Conservation (phyloP, 2,329 filamentous ascomycete species). For the Ophiostoma tasmaniense region DNA sequence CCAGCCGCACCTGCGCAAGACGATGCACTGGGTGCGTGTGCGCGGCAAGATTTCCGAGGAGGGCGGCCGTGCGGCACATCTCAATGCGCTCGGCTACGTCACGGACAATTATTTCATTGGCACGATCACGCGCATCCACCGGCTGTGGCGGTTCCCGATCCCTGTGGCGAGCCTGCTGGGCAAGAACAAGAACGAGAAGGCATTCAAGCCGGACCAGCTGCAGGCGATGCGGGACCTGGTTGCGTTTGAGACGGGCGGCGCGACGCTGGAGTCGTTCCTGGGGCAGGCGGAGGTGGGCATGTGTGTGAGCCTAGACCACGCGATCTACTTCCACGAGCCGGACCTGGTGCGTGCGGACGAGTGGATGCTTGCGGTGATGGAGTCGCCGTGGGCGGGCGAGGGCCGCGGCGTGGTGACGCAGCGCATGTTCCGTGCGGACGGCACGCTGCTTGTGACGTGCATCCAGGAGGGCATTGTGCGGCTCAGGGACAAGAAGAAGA, state of each 20-base stretch:
- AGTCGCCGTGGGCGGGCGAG: conserved; percentile 71
- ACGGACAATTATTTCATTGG: conserved; percentile 90
- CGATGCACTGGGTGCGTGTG: conserved; percentile 66
- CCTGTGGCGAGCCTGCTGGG: conserved; percentile 41
- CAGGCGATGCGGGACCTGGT: conserved; percentile 29
- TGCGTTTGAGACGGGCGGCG: conserved; percentile 37
- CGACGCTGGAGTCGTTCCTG: conserved; percentile 34
- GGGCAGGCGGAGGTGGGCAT: conserved; percentile 60
- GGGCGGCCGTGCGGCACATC: conserved; percentile 71
- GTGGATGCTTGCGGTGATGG: conserved; percentile 75
- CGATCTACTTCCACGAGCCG: conserved; percentile 60
- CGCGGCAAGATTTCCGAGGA: conserved; percentile 61
- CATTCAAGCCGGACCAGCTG: conserved; percentile 40
- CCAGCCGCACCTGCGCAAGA: conserved; percentile 56
- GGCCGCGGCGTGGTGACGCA: conserved; percentile 69
- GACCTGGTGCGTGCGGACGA: conserved; percentile 52
- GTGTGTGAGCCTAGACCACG: conserved; percentile 76
- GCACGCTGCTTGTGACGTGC: conserved; percentile 67
- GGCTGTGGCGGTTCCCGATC: conserved; percentile 61
- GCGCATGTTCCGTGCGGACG: conserved; percentile 62
- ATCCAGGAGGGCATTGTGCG: conserved; percentile 58
- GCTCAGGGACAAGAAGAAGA: conserved; percentile 7
- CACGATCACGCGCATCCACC: conserved; percentile 72
- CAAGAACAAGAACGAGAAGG: conserved; percentile 32
- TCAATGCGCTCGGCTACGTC: conserved; percentile 86